phyloP scores from a whole-genome alignment of 2,329 filamentous ascomycete genomes.

The Arthrobotrys megalospora region DNA sequence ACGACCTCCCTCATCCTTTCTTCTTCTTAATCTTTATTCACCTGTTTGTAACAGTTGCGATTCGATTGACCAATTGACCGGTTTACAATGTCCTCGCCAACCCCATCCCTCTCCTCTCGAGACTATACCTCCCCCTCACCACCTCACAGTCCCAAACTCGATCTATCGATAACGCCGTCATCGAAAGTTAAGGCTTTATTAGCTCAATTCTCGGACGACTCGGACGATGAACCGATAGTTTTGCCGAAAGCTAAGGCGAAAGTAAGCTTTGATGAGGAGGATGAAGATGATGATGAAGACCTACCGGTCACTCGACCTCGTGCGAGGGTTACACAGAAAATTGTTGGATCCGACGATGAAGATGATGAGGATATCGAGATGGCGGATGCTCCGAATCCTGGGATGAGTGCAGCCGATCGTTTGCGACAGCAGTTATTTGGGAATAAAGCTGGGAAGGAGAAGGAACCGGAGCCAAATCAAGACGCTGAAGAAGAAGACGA shows the following conservation, averaged over 20 bases:
- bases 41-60: too few relatives aligned
- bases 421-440: slow-evolving; percentile 33
- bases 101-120: slow-evolving; percentile 41
- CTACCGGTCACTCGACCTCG: slow-evolving; percentile 34
- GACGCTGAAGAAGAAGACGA: slow-evolving; percentile 21
- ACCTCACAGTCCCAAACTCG: slow-evolving; percentile 47
- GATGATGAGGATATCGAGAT: slow-evolving; percentile 29
- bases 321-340: slow-evolving; percentile 27
- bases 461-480: slow-evolving; percentile 20
- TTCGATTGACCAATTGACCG: background rate
- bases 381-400: slow-evolving; percentile 18
- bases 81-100: slow-evolving; percentile 32
- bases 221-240: slow-evolving; percentile 33
- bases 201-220: slow-evolving; percentile 44
- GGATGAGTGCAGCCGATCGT: slow-evolving; percentile 45
- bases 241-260: background rate
- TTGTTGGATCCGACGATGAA: slow-evolving; percentile 31
- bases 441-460: background rate
- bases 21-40: background rate
- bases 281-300: slow-evolving; percentile 59
- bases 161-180: slow-evolving; percentile 45
- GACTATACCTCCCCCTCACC: slow-evolving; percentile 50
- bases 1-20: background rate
- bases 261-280: background rate
- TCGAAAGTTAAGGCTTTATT: slow-evolving; percentile 41